Conservation (phyloP, 768 basidiomycete species). For the Amylocystis lapponica region DNA sequence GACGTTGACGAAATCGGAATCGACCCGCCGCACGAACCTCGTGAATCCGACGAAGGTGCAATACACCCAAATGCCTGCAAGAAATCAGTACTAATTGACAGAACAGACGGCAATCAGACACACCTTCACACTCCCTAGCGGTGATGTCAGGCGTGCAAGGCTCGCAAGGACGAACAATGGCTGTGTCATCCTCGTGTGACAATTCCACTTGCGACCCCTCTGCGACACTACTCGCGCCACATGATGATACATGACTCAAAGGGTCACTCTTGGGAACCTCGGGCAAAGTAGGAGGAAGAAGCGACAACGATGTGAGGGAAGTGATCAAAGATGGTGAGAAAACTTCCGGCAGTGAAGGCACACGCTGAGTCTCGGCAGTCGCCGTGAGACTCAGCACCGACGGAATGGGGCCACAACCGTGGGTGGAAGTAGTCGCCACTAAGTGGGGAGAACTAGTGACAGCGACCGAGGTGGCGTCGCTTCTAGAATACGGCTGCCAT, state of each 20-base stretch:
- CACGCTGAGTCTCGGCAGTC: too few relatives aligned
- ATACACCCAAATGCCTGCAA: constrained; percentile 66
- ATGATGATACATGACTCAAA: background rate
- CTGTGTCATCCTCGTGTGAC: constrained; percentile 25
- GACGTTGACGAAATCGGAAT: constrained; percentile 75
- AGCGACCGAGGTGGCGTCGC: too few relatives aligned
- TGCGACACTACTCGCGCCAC: too few relatives aligned
- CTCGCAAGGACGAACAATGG: constrained; percentile 59
- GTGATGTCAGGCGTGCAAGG: constrained; percentile 58
- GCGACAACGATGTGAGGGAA: constrained; percentile 12
- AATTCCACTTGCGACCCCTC: too few relatives aligned
- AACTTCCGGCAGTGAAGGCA: too few relatives aligned
- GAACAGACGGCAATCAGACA: constrained; percentile 16
- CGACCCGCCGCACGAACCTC: constrained; percentile 63
- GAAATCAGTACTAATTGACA: constrained; percentile 12
- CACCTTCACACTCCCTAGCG: constrained; percentile 69
- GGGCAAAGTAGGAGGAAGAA: constrained; percentile 4
- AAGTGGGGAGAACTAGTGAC: too few relatives aligned
- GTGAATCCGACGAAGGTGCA: constrained; percentile 55
- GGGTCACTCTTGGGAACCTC: background rate
- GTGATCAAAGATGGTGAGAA: constrained; percentile 12
- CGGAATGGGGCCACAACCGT: too few relatives aligned
- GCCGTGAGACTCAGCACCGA: too few relatives aligned
- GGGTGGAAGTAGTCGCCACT: background rate
- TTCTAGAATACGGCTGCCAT: constrained; percentile 15